Base-by-base conservation (phyloP, 768 basidiomycete species). In the Leccinum rimulosum region DNA sequence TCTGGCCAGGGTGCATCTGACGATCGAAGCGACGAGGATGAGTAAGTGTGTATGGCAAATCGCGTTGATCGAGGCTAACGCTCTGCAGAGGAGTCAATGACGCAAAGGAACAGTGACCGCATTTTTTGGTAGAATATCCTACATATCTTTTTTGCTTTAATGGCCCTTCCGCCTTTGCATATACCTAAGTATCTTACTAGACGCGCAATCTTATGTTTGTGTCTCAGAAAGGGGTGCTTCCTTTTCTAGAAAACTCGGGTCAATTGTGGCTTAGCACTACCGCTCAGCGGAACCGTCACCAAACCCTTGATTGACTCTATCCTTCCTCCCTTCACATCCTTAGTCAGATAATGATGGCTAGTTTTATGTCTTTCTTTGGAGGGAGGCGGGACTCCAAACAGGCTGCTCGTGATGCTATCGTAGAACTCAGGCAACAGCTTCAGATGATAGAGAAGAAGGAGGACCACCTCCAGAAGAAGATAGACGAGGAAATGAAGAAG, bases 371-470 rank as follows among this genome's bases (percentile, higher is more conserved):
- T 72, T 96, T 90, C 79, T 94, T 99, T 73, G 89, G 88, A 12
- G 87, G 89, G 52, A 83, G 86, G 63, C 84, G 86, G 66, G 90
- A 95, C 70, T 82, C 92, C 25, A 92, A 91, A 75, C 86, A 89
- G 75, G 79, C 87, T 28, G 88, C 96, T 49, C 83, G 93, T 63
- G 93, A 97, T 72, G 93, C 97, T 51, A 99, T 99, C 73, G 90
- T 98, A 60, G 83, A 82, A 49, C 80, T 99, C 66, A 86, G 96
- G 69, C 89, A 96, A 76, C 95, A 98, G 73, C 83, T 98, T 62
- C 85, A 93, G 76, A 90, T 96, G 87, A 86, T 98, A 66, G 95
- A 98, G 84, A 99, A 98, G 93, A 98, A 96, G 81, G 97, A 98
- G 79, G 96, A 98, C 74, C 82, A 92, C 74, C 78, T 98, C 61